These are phyloP conservation scores for Ceratobasidium sp. DNA, from an alignment of 1,284 basidiomycete species.

Conservation along the genomic window DNA sequence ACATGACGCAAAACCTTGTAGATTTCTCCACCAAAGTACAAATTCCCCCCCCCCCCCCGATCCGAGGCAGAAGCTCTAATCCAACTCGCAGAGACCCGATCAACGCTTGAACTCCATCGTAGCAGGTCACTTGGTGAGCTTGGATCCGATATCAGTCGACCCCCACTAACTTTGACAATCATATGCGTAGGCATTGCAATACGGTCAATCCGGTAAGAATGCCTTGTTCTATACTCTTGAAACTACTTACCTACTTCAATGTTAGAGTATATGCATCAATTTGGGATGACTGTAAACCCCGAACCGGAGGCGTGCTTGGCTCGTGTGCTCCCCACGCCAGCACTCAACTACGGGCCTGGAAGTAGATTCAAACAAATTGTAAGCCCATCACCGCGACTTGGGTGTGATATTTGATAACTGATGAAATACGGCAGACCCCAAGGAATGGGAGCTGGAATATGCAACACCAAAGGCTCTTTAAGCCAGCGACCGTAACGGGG, in stretches of 20 bases:
- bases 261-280: constrained; percentile 46
- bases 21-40: constrained; percentile 72
- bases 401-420: neutral
- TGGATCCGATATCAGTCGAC: too few relatives aligned
- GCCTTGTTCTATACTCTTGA: too few relatives aligned
- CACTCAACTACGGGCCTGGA: constrained; percentile 42
- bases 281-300: constrained; percentile 45
- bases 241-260: neutral
- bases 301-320: constrained; percentile 9
- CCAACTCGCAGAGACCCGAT: constrained; percentile 8
- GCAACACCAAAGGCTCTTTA: constrained; percentile 22
- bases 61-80: neutral
- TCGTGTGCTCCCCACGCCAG: constrained; percentile 47
- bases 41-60: too few relatives aligned
- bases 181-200: constrained; percentile 31
- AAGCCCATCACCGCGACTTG: neutral
- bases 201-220: constrained; percentile 34
- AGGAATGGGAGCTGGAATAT: constrained; percentile 33
- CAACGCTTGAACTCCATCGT: constrained; percentile 28
- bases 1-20: constrained; percentile 73
- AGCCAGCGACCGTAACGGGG: constrained; percentile 6
- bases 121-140: constrained; percentile 24
- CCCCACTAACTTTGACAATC: too few relatives aligned
- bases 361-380: constrained; percentile 26
- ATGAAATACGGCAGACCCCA: constrained; percentile 7